Percentiles rank a stretch among this genome's conserved stretches.
Evolutionary conservation across 177 flowering plant species (phyloP).

Genomic region (Tripterygium wilfordii): DNA sequence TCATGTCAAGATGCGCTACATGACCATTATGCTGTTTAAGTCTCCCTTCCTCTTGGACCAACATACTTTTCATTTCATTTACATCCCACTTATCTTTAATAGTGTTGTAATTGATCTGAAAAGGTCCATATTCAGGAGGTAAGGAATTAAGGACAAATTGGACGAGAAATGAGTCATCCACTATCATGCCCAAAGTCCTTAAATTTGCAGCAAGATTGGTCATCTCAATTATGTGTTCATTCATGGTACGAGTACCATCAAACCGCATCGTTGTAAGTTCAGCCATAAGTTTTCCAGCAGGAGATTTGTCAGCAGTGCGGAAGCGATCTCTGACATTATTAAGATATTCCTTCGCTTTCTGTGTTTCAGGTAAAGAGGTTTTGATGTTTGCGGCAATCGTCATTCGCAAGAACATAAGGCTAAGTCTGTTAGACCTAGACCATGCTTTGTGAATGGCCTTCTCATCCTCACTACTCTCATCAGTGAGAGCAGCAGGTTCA

Average conservation of each 20-base stretch:
- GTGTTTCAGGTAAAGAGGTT: background rate
- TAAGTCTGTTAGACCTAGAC: background rate
- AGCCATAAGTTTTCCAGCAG: background rate
- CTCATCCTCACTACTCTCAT: background rate
- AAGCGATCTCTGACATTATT: background rate
- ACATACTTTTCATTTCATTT: background rate
- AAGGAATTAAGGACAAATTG: background rate
- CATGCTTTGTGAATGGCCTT: background rate
- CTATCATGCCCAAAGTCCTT: background rate
- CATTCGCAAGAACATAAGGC: background rate
- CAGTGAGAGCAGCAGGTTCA: background rate
- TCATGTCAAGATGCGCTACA: background rate
- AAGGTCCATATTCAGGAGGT: conserved; percentile 1
- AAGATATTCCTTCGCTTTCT: background rate
- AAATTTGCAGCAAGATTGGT: conserved; percentile 1
- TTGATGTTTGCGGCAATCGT: background rate
- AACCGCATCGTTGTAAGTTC: background rate
- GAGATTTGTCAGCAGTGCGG: background rate
- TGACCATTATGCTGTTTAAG: background rate
- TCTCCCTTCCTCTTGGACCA: conserved; percentile 5
- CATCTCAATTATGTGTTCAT: conserved; percentile 1
- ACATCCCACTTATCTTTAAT: conserved; percentile 1
- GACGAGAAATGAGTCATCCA: background rate
- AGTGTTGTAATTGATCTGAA: conserved; percentile 3
- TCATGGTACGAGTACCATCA: background rate